Evolutionary conservation across 1,139 yeast species (phyloP), one percentile per base, ranked within the genome.

Genomic region (Scheffersomyces titani): DNA sequence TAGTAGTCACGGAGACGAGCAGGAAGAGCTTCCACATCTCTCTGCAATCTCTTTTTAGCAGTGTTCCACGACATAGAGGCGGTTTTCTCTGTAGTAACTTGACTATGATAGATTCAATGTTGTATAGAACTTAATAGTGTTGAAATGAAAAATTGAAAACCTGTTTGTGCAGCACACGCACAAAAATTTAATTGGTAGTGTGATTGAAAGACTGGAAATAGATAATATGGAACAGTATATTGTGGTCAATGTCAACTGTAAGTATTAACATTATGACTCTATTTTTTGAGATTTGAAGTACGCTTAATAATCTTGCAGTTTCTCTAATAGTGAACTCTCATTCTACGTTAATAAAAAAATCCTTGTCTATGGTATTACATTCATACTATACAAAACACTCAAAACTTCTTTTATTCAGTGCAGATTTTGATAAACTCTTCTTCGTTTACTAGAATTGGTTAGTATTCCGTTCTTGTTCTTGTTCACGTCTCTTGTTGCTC

Each of bases 381-480:
- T 30, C 13, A 30, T 30, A 30, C 40, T 30, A 30, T 30, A 30
- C 40, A 30, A 30, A 11, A 16, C 40, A 9, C 40, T 30, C 40
- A 6, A 30, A 13, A 6, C 50, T 19, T 40, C 22, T 44, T 40
- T 51, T 74, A 82, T 62, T 92, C 97, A 30, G 92, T 87, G 70
- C 97, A 92, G 52, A 93, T 92, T 59, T 90, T 89, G 60, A 92
- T 90, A 71, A 94, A 96, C 76, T 96, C 99, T 61, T 92, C 94
- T 68, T 91, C 96, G 65, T 89, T 89, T 64, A 96, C 83, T 80
- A 65, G 18, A 55, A 54, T 51, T 40, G 20, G 72, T 67, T 71
- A 72, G 76, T 72, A 68, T 18, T 30, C n/a, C n/a, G n/a, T n/a
- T n/a, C 16, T 47, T 19, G 44, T 40, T 19, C 18, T 46, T n/a